Evolutionary conservation across 257 asterid genomes (phyloP).

Genomic region (Solanum piurae): DNA sequence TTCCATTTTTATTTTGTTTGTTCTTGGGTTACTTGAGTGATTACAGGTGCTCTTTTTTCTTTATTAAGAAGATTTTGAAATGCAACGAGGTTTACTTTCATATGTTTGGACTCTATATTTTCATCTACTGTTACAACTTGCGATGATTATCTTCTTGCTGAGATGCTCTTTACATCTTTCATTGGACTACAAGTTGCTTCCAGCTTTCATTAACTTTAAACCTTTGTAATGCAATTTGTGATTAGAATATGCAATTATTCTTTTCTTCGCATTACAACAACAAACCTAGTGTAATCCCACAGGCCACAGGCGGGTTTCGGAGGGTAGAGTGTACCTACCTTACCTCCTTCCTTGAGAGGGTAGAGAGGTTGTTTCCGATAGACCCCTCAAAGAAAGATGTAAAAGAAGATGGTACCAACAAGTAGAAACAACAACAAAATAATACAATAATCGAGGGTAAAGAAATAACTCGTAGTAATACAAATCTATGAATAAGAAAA

Average conservation of each 20-base stretch:
- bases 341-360: not conserved
- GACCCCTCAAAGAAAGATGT: not conserved
- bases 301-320: not conserved
- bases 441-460: not conserved
- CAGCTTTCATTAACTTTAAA: not conserved
- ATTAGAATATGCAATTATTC: not conserved
- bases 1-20: not conserved
- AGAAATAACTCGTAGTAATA: not conserved
- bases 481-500: not conserved
- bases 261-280: not conserved
- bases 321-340: not conserved
- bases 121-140: not conserved
- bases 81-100: not conserved
- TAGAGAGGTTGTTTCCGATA: not conserved
- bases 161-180: not conserved
- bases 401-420: not conserved
- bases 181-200: not conserved
- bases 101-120: not conserved
- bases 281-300: not conserved
- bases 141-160: not conserved
- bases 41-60: not conserved
- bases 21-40: not conserved
- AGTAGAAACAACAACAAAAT: not conserved
- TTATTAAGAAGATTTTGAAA: not conserved
- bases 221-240: not conserved